phyloP scores from a whole-genome alignment of 129 eudicot genomes.

The Glebionis coronaria region DNA sequence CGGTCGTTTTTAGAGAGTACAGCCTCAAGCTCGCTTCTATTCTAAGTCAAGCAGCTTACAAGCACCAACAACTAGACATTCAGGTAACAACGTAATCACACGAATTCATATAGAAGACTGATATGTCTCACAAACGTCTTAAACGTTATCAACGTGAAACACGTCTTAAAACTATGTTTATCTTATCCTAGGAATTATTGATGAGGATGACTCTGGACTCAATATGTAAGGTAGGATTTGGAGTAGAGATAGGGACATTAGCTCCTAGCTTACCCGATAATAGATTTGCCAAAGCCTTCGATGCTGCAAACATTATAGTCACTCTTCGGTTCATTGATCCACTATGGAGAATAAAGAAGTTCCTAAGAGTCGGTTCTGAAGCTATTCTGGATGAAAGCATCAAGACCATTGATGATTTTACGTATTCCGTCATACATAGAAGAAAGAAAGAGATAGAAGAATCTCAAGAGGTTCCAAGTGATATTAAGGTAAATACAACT shows the following conservation, averaged over 20 bases:
- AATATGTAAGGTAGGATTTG: slow-evolving; percentile 97
- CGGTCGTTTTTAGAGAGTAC: slow-evolving; percentile 86
- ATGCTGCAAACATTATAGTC: slow-evolving; percentile 81
- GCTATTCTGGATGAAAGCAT: slow-evolving; percentile 81
- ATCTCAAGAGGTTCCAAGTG: slow-evolving; percentile 29
- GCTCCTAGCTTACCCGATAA: slow-evolving; percentile 75
- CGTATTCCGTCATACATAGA: slow-evolving; percentile 74
- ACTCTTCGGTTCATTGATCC: slow-evolving; percentile 93
- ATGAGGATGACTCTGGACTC: slow-evolving; percentile 99
- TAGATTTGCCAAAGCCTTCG: slow-evolving; percentile 75
- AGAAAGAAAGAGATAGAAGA: slow-evolving; percentile 72
- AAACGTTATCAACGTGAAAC: too few relatives aligned
- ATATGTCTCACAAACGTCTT: too few relatives aligned
- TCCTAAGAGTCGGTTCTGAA: slow-evolving; percentile 79
- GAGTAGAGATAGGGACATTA: slow-evolving; percentile 87
- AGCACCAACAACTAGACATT: slow-evolving; percentile 60
- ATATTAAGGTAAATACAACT: slow-evolving; percentile 42
- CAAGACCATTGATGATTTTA: slow-evolving; percentile 81
- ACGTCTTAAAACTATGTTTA: too few relatives aligned
- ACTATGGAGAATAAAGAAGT: slow-evolving; percentile 79
- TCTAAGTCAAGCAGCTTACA: slow-evolving; percentile 50
- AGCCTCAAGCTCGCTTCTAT: slow-evolving; percentile 77
- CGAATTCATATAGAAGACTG: too few relatives aligned
- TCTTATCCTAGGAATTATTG: slow-evolving; percentile 55
- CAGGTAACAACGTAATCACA: slow-evolving; percentile 44